Evolutionary conservation across 352 stramenopile species (phyloP), one percentile per base, ranked within the genome.

Genomic region (Peronospora destructor): DNA sequence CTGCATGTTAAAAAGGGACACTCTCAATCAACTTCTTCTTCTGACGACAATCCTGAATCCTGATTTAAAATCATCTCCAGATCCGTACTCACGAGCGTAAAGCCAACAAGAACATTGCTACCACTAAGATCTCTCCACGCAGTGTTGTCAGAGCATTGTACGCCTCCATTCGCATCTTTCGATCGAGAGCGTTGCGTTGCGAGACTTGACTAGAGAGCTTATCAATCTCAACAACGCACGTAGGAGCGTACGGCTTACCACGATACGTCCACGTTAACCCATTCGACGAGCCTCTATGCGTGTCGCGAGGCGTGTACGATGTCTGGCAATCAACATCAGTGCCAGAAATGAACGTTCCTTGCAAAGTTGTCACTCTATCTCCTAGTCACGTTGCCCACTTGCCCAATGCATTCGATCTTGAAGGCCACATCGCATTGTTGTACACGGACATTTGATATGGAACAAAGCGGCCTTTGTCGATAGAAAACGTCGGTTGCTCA

Each of bases 121-220:
- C 44, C 45, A 44, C 55, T 51, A 14, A 66, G 51, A 57, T 66
- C 37, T 66, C 51, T 53, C 51, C 58, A 66, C 29, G 37, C 34
- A 44, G 10, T 46, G 12, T 41, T 34, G 17, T 36, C 25, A 25
- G 38, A 36, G 25, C 45, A 44, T 34, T 51, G 25, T 28, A 61
- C 45, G 4, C 47, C 29, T 41, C 19, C 41, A 23, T 59, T 16
- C 40, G 49, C 49, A 49, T 45, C 23, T 56, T 56, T 25, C 11
- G 33, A 56, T 56, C 39, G 2, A 56, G 49, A 30, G 34, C 32
- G 8, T 10, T 33, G 39, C n/a, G 12, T 33, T 37, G 32, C 13
- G 39, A 56, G 16, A 23, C 33, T 49, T 6, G 3, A 45, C 25
- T 30, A 38, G 49, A 36, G 1, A 49, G 39, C n/a, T 41, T 55